phyloP scores from a whole-genome alignment of 129 eudicot genomes.

The Flaveria ramosissima region DNA sequence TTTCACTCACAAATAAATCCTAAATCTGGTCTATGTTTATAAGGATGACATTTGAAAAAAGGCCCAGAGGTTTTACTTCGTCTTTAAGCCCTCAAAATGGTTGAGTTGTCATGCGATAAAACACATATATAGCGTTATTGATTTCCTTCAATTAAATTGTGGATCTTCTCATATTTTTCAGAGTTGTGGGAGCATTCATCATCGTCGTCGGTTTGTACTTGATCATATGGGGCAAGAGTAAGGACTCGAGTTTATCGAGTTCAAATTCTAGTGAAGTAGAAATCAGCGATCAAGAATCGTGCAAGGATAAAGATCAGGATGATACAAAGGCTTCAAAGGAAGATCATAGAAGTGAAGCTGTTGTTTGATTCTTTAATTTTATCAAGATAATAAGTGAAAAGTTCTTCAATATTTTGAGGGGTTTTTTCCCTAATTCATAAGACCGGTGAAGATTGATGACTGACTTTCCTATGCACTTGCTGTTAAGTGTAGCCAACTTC shows the following conservation, averaged over 20 bases:
- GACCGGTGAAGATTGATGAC: slow-evolving; percentile 16
- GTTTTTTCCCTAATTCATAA: background rate
- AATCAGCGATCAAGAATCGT: slow-evolving; percentile 23
- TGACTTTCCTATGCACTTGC: slow-evolving; percentile 4
- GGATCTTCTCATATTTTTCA: slow-evolving; percentile 14
- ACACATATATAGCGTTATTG: background rate
- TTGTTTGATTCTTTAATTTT: slow-evolving; percentile 27
- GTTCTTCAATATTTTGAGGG: slow-evolving; percentile 17
- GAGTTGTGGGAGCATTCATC: slow-evolving; percentile 50
- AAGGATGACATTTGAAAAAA: no score
- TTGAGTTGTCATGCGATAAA: no score
- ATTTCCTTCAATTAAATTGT: background rate
- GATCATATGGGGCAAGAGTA: slow-evolving; percentile 62
- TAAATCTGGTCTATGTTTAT: no score
- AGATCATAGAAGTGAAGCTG: slow-evolving; percentile 28
- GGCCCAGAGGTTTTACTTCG: background rate
- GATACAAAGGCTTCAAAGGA: slow-evolving; percentile 21
- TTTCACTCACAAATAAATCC: no score
- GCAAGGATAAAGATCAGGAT: slow-evolving; percentile 7
- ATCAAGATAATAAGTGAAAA: slow-evolving; percentile 26
- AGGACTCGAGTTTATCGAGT: slow-evolving; percentile 43
- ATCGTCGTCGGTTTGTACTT: slow-evolving; percentile 53
- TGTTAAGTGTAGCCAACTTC: background rate
- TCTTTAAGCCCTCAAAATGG: no score
- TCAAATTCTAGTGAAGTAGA: slow-evolving; percentile 25